Percentiles rank a stretch among this genome's conserved stretches.
These are phyloP conservation scores for Tetratostichococcus sp. DNA, from an alignment of 139 green algal genomes.

Conservation along the genomic window DNA sequence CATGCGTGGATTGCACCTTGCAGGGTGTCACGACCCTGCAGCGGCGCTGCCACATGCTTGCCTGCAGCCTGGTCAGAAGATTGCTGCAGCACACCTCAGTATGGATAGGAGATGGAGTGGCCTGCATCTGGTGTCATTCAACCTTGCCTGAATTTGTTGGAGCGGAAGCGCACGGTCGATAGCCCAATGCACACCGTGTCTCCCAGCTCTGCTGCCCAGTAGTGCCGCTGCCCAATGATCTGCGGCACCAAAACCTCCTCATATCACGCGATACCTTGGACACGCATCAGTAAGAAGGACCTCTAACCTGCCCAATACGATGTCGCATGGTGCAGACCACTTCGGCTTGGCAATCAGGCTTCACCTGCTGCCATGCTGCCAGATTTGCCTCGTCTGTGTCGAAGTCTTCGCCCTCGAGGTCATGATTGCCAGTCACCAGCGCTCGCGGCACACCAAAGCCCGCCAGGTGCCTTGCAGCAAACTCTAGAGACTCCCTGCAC, in stretches of 20 bases:
- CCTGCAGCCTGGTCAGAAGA: no score
- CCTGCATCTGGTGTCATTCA: no score
- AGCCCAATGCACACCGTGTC: constrained; percentile 57
- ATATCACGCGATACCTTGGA: no score
- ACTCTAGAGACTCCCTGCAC: constrained; percentile 55
- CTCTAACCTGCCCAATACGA: no score
- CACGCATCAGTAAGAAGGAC: no score
- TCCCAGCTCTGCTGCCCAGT: constrained; percentile 61
- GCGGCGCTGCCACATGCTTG: no score
- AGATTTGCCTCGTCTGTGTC: constrained; percentile 73
- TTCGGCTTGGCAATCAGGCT: not conserved
- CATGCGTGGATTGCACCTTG: no score
- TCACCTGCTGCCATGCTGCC: constrained; percentile 49
- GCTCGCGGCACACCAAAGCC: constrained; percentile 46
- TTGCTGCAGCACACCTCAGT: no score
- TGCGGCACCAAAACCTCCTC: not conserved
- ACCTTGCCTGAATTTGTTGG: constrained; percentile 40
- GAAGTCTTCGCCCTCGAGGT: constrained; percentile 68
- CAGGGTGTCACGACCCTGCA: no score
- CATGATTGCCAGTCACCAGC: constrained; percentile 72
- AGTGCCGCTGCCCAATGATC: constrained; percentile 54
- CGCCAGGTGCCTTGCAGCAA: constrained; percentile 41
- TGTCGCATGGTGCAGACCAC: no score
- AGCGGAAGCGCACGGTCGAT: constrained; percentile 64
- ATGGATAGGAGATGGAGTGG: no score